A percentile compares a stretch with the other conserved stretches of the same genome.
Conservation (phyloP, 257 asterid genomes). For the Mitragyna speciosa region DNA sequence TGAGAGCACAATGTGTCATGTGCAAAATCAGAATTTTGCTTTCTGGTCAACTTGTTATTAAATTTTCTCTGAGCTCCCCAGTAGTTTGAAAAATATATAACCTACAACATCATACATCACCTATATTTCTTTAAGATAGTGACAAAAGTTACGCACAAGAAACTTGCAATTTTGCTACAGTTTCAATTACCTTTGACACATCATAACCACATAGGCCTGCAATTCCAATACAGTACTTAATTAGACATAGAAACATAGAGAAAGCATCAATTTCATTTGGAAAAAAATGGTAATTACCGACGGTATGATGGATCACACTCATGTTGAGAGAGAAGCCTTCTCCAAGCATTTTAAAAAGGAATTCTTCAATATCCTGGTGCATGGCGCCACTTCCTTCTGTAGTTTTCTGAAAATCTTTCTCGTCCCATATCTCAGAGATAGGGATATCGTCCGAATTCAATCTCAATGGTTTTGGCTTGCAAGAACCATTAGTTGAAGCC, state of each 20-base stretch:
- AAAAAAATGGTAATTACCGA: constrained; percentile 52
- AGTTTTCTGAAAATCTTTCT: constrained; percentile 34
- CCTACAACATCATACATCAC: not conserved
- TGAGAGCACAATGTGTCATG: too few species aligned
- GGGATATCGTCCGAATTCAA: constrained; percentile 53
- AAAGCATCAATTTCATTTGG: not conserved
- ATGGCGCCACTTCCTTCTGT: constrained; percentile 36
- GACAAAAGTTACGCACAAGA: not conserved
- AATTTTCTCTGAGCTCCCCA: too few species aligned
- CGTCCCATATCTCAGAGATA: constrained; percentile 55
- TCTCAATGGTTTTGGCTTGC: constrained; percentile 53
- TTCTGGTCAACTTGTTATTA: too few species aligned
- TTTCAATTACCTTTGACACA: constrained; percentile 51
- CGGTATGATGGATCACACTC: constrained; percentile 54
- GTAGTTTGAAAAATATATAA: too few species aligned
- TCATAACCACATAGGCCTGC: constrained; percentile 91
- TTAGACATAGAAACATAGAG: constrained; percentile 18
- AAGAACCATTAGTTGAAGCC: constrained; percentile 33
- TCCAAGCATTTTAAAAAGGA: constrained; percentile 74
- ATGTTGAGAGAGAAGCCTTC: constrained; percentile 63
- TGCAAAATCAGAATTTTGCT: too few species aligned
- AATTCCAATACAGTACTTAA: constrained; percentile 29
- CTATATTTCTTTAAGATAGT: not conserved
- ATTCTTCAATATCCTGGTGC: constrained; percentile 48
- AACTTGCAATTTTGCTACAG: not conserved